Conservation (phyloP, 2,329 filamentous ascomycete genomes). For the Trichoderma sp. region DNA sequence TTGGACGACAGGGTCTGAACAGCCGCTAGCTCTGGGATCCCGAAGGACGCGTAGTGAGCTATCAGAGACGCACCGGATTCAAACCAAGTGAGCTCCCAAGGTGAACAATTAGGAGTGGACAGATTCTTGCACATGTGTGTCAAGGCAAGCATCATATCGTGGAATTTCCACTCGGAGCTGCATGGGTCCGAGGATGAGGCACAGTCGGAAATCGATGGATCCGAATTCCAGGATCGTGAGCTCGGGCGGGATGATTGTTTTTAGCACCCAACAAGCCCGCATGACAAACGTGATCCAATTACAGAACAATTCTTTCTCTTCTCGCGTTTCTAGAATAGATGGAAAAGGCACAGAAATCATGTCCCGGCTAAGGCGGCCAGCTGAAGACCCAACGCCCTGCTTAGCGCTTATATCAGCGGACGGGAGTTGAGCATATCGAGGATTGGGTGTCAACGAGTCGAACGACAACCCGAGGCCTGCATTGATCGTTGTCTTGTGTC, state of each 20-base stretch:
- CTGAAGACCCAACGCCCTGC: slow-evolving; percentile 3
- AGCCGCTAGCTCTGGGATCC: neutral
- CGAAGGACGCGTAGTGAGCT: too few relatives aligned
- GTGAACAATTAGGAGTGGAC: neutral
- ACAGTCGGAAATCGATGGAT: too few relatives aligned
- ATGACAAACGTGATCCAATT: slow-evolving; percentile 21
- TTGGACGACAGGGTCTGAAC: neutral
- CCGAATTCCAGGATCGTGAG: neutral
- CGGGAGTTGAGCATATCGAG: neutral
- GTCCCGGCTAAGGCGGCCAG: slow-evolving; percentile 24
- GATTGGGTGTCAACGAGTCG: slow-evolving; percentile 17
- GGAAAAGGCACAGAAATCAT: neutral
- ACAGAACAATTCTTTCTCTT: neutral
- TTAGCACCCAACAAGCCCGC: slow-evolving; percentile 2
- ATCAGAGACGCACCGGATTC: neutral
- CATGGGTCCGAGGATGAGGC: too few relatives aligned
- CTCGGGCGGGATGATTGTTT: slow-evolving; percentile 15
- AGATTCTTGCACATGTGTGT: too few relatives aligned
- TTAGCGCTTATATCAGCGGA: slow-evolving; percentile 24
- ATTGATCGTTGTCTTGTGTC: neutral
- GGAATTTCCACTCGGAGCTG: too few relatives aligned
- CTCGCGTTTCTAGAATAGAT: neutral
- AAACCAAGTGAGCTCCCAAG: neutral
- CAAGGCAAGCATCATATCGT: too few relatives aligned
- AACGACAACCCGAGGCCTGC: slow-evolving; percentile 13